phyloP scores from a whole-genome alignment of 345 rosid genomes.

The Euphorbia lathyris region DNA sequence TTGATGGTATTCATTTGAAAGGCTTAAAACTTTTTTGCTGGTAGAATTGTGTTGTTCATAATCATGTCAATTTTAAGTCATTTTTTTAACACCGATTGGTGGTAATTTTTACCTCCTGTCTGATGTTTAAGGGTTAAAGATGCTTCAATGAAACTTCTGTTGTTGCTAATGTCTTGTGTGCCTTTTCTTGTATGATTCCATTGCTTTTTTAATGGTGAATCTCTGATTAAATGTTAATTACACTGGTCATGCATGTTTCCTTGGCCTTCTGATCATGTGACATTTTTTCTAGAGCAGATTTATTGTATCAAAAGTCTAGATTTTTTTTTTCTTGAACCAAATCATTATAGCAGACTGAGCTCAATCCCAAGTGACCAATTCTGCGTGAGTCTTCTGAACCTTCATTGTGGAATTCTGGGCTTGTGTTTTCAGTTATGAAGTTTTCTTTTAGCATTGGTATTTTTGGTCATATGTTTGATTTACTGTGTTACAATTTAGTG shows the following conservation, averaged over 20 bases:
- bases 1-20: background rate
- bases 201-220: background rate
- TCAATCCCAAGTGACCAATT: too few relatives aligned
- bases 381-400: too few relatives aligned
- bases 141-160: background rate
- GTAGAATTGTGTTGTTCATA: background rate
- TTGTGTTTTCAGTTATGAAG: too few relatives aligned
- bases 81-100: slow-evolving; percentile 6
- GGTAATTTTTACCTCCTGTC: background rate
- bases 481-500: too few relatives aligned
- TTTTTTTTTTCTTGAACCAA: too few relatives aligned
- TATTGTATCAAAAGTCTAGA: too few relatives aligned
- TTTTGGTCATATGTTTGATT: too few relatives aligned
- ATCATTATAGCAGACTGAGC: too few relatives aligned
- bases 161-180: slow-evolving; percentile 1
- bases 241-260: slow-evolving; percentile 10
- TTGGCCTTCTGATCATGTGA: background rate
- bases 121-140: background rate
- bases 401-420: too few relatives aligned
- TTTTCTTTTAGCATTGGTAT: too few relatives aligned
- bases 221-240: background rate
- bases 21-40: slow-evolving; percentile 5
- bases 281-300: background rate
- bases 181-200: background rate
- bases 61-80: slow-evolving; percentile 8